Percentiles rank a stretch among this genome's conserved stretches.
Evolutionary conservation across 768 basidiomycete species (phyloP).

Genomic region (Tylopilus vinaceipallidus): DNA sequence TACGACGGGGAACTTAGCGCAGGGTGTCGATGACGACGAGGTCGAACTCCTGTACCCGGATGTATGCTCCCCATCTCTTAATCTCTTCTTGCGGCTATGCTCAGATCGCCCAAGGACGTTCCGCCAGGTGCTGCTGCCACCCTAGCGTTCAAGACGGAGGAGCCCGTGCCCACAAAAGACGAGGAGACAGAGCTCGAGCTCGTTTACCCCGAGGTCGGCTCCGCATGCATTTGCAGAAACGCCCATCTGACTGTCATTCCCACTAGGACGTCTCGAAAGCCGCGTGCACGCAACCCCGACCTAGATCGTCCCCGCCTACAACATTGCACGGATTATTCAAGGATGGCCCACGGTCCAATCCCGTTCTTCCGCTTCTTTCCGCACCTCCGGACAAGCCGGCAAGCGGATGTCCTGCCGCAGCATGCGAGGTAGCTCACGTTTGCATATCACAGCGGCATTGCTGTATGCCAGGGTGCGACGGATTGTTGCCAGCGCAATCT

Average conservation of each 20-base stretch:
- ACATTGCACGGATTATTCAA: slow-evolving; percentile 3
- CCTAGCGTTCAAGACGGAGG: neutral
- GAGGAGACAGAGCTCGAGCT: slow-evolving; percentile 15
- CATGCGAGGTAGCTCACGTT: no score
- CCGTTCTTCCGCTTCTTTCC: neutral
- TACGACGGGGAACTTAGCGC: neutral
- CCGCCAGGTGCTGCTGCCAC: neutral
- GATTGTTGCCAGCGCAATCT: slow-evolving; percentile 1
- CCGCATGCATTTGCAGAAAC: neutral
- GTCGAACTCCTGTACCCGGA: slow-evolving; percentile 25
- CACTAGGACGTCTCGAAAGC: slow-evolving; percentile 8
- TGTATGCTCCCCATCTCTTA: slow-evolving; percentile 5
- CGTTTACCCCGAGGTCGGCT: slow-evolving; percentile 18
- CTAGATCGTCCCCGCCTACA: neutral
- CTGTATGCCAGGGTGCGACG: slow-evolving; percentile 13
- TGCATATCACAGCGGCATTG: slow-evolving; percentile 17
- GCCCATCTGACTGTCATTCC: neutral
- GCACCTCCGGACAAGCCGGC: neutral
- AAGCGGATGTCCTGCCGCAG: no score
- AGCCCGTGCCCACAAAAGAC: neutral
- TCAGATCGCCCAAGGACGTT: slow-evolving; percentile 8
- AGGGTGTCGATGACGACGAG: slow-evolving; percentile 3
- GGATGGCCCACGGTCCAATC: neutral
- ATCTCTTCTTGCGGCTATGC: neutral
- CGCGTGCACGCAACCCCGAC: neutral